These are phyloP conservation scores for Zasmidium angulare DNA, from an alignment of 2,329 filamentous ascomycete genomes.

Conservation along the genomic window DNA sequence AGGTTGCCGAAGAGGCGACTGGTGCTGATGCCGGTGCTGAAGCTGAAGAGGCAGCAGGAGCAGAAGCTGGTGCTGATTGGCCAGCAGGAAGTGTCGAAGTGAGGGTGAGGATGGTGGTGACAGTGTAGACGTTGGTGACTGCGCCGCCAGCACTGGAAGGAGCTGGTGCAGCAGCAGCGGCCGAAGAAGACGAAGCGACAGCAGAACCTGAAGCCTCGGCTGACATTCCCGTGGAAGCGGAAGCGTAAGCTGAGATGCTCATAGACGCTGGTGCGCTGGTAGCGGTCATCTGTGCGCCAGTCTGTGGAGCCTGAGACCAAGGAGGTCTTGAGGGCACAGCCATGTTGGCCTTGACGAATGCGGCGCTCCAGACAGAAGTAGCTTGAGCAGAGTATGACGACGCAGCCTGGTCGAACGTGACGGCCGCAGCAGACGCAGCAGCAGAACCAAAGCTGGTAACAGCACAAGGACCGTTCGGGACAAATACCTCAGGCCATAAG, in stretches of 20 bases:
- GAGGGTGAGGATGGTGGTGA: conserved; percentile 19
- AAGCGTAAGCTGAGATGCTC: not conserved
- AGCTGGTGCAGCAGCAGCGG: not conserved
- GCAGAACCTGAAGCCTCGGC: too few relatives aligned
- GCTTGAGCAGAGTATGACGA: conserved; percentile 17
- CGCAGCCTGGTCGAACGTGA: conserved; percentile 13
- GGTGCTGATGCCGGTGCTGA: conserved; percentile 4
- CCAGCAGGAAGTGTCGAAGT: conserved; percentile 15
- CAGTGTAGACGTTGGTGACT: conserved; percentile 9
- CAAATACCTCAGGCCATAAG: conserved; percentile 24
- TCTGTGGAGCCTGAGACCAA: conserved; percentile 11
- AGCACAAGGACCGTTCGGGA: conserved; percentile 24
- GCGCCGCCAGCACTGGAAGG: not conserved
- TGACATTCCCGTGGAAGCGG: too few relatives aligned
- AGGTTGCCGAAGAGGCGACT: conserved; percentile 7
- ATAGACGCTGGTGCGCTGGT: conserved; percentile 6
- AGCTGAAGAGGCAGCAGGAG: not conserved
- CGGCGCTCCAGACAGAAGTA: conserved; percentile 12
- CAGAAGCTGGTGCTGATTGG: not conserved
- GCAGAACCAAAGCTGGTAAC: conserved; percentile 20
- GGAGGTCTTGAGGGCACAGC: conserved; percentile 10
- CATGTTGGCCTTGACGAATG: conserved; percentile 15
- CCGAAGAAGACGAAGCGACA: not conserved
- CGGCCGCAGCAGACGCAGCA: conserved; percentile 17
- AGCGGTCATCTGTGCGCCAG: not conserved